phyloP scores from a whole-genome alignment of 768 basidiomycete genomes.

The Solioccasus polychromus region DNA sequence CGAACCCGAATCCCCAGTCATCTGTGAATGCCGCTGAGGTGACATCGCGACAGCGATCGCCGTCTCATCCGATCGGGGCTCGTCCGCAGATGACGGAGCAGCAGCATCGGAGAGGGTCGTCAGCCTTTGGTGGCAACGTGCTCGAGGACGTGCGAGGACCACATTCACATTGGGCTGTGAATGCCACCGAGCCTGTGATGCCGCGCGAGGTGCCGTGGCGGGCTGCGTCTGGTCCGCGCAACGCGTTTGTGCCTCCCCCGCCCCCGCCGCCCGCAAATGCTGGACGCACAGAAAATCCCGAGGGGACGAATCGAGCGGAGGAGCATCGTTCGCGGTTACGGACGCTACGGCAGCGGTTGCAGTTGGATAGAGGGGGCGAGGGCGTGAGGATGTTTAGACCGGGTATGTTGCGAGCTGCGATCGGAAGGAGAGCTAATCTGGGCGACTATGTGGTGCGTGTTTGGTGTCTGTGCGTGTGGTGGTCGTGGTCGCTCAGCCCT shows the following conservation, averaged over 20 bases:
- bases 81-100: constrained; percentile 21
- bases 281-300: constrained; percentile 4
- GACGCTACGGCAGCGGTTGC: constrained; percentile 26
- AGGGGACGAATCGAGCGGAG: constrained; percentile 12
- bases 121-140: constrained; percentile 2
- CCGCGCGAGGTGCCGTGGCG: constrained; percentile 25
- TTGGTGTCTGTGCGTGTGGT: neutral
- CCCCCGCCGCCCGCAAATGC: neutral
- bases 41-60: constrained; percentile 21
- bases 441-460: constrained; percentile 54
- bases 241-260: neutral
- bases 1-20: constrained; percentile 18
- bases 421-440: constrained; percentile 24
- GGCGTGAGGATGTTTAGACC: constrained; percentile 22
- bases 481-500: constrained; percentile 1
- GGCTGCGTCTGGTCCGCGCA: constrained; percentile 15
- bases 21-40: constrained; percentile 4
- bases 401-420: constrained; percentile 21
- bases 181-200: neutral
- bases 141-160: constrained; percentile 10
- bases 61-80: constrained; percentile 24
- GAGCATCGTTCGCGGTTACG: constrained; percentile 25
- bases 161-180: constrained; percentile 11
- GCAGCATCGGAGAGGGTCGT: constrained; percentile 9
- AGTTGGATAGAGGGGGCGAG: constrained; percentile 24